Evolutionary conservation across 192 early-diverging fungal species (phyloP).

Genomic region (Spinellus fusiger): DNA sequence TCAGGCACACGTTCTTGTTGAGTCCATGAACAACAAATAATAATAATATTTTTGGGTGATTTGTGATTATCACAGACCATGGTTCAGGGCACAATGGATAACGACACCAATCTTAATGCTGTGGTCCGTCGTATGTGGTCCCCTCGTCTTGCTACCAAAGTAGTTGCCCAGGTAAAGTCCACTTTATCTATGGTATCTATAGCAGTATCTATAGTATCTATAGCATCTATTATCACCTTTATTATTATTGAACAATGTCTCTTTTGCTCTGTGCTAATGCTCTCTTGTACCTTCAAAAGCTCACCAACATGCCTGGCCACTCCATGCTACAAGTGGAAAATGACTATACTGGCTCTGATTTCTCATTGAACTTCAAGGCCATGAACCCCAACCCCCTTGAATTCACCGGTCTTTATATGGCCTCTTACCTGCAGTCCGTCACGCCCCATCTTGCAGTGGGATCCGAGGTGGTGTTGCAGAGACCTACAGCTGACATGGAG

Average conservation of each 20-base stretch:
- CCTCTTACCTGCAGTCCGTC: conserved; percentile 88
- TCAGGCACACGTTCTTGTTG: background rate
- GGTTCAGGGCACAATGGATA: conserved; percentile 93
- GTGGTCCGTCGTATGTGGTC: conserved; percentile 63
- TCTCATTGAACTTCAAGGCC: conserved; percentile 84
- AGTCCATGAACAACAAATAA: background rate
- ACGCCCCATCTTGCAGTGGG: conserved; percentile 78
- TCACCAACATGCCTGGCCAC: conserved; percentile 70
- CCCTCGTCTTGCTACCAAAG: conserved; percentile 54
- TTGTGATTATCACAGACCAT: conserved; percentile 49
- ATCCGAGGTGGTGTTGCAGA: conserved; percentile 77
- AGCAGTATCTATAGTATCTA: too few species aligned
- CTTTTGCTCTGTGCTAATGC: background rate
- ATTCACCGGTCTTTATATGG: conserved; percentile 82
- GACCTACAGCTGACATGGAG: conserved; percentile 73
- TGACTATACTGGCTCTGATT: conserved; percentile 88
- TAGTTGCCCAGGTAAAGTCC: conserved; percentile 49
- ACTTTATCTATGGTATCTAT: too few species aligned
- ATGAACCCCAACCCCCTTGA: conserved; percentile 93
- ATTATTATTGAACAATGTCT: too few species aligned
- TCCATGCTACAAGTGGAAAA: conserved; percentile 90
- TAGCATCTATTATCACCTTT: too few species aligned
- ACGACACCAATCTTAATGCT: conserved; percentile 82
- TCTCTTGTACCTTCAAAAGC: too few species aligned
- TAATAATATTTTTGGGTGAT: background rate